phyloP scores from a whole-genome alignment of 331 rosid genomes.

The Quercus lobata region DNA sequence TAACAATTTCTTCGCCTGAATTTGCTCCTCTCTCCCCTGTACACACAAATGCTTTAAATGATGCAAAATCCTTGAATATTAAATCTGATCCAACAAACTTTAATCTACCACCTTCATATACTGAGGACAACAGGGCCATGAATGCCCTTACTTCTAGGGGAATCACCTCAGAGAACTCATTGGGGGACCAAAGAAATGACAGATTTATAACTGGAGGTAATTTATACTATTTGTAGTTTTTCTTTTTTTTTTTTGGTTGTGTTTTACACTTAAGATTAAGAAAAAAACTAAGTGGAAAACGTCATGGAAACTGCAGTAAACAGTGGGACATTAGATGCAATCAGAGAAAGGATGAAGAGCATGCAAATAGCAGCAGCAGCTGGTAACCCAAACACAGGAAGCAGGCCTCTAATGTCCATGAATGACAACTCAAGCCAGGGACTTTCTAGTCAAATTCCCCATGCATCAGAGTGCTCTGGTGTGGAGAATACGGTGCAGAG shows the following conservation, averaged over 20 bases:
- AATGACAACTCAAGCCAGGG: slow-evolving; percentile 61
- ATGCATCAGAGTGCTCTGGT: slow-evolving; percentile 38
- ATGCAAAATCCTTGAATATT: slow-evolving; percentile 55
- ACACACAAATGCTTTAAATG: slow-evolving; percentile 68
- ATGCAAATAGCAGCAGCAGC: slow-evolving; percentile 87
- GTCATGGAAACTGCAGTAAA: slow-evolving; percentile 51
- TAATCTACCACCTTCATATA: slow-evolving; percentile 67
- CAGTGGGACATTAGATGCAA: slow-evolving; percentile 91
- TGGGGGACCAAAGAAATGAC: slow-evolving; percentile 77
- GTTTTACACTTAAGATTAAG: neutral
- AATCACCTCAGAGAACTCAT: slow-evolving; percentile 51
- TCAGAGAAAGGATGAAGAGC: slow-evolving; percentile 93
- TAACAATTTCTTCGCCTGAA: slow-evolving; percentile 77
- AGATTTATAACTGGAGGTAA: slow-evolving; percentile 82
- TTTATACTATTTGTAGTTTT: slow-evolving; percentile 6
- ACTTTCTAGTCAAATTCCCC: slow-evolving; percentile 50
- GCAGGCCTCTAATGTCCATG: slow-evolving; percentile 52
- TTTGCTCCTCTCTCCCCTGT: slow-evolving; percentile 84
- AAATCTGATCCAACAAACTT: slow-evolving; percentile 82
- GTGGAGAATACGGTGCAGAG: slow-evolving; percentile 57
- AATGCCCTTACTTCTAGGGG: slow-evolving; percentile 59
- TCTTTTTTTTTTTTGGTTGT: neutral
- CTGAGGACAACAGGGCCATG: slow-evolving; percentile 58
- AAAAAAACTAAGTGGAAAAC: neutral
- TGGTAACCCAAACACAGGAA: slow-evolving; percentile 59